A percentile compares a stretch with the other conserved stretches of the same genome.
Evolutionary conservation across 164 flowering plant species (phyloP).

Genomic region (Vitis rupestris): DNA sequence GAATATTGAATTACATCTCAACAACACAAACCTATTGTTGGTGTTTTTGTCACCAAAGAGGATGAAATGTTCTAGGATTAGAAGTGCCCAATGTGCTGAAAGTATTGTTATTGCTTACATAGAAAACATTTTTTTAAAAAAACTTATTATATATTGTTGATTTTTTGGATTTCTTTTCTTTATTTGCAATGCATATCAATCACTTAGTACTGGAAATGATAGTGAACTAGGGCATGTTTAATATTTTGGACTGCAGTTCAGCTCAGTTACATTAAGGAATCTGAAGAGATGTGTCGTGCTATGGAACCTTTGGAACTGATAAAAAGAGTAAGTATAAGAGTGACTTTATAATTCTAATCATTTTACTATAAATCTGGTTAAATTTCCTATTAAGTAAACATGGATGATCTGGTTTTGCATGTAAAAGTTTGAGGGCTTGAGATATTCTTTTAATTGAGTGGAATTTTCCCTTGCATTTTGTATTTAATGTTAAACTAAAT

Average conservation of each 20-base stretch:
- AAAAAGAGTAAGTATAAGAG: conserved; percentile 54
- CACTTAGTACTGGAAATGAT: conserved; percentile 3
- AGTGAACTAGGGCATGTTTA: neutral
- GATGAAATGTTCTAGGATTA: too few relatives aligned
- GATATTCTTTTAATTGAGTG: too few relatives aligned
- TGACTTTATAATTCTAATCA: neutral
- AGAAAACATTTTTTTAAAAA: neutral
- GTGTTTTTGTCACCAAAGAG: too few relatives aligned
- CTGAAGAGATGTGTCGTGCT: conserved; percentile 71
- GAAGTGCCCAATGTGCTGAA: neutral
- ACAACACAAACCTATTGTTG: too few relatives aligned
- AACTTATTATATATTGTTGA: neutral
- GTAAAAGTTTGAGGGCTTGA: too few relatives aligned
- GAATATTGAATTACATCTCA: too few relatives aligned
- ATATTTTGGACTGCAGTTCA: conserved; percentile 39
- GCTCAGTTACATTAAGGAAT: conserved; percentile 53
- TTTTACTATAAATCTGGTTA: neutral
- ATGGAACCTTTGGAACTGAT: conserved; percentile 81
- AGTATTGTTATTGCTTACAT: neutral
- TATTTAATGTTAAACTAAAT: too few relatives aligned
- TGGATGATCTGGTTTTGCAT: too few relatives aligned
- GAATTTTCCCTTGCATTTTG: too few relatives aligned
- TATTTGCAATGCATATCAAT: neutral
- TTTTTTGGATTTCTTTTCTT: neutral
- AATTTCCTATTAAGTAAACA: neutral